phyloP scores from a whole-genome alignment of 106 monocot genomes.

The Phalaenopsis equestris region DNA sequence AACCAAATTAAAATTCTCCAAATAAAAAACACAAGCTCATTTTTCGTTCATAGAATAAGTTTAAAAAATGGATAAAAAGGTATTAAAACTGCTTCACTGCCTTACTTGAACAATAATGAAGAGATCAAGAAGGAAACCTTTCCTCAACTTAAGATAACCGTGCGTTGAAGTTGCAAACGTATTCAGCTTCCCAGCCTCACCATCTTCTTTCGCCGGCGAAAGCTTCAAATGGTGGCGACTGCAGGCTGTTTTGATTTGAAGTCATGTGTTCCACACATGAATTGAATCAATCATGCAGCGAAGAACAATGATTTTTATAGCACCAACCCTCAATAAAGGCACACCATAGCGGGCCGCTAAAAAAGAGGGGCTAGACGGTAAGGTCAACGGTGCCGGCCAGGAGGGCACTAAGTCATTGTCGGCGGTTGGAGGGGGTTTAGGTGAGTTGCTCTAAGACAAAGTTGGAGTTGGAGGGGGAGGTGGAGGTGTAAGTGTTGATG shows the following conservation, averaged over 20 bases:
- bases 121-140: slow-evolving; percentile 16
- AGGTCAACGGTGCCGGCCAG: slow-evolving; percentile 62
- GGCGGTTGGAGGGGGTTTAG: not conserved
- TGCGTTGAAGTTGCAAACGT: not conserved
- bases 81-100: slow-evolving; percentile 7
- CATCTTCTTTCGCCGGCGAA: not conserved
- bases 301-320: slow-evolving; percentile 49
- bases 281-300: slow-evolving; percentile 63
- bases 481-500: not conserved
- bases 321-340: slow-evolving; percentile 85
- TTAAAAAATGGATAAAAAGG: not conserved
- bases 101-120: slow-evolving; percentile 15
- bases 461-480: not conserved
- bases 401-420: not conserved
- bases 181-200: not conserved
- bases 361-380: slow-evolving; percentile 61
- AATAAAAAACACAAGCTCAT: too few species aligned
- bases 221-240: not conserved
- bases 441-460: not conserved
- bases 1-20: too few species aligned
- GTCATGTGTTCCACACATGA: slow-evolving; percentile 64
- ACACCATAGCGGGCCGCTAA: slow-evolving; percentile 57
- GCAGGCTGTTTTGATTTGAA: slow-evolving; percentile 36
- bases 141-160: not conserved
- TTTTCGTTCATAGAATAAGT: too few species aligned